A percentile compares a stretch with the other conserved stretches of the same genome.
Conservation (phyloP, 2,329 filamentous ascomycete genomes). For the Seiridium cupressi region DNA sequence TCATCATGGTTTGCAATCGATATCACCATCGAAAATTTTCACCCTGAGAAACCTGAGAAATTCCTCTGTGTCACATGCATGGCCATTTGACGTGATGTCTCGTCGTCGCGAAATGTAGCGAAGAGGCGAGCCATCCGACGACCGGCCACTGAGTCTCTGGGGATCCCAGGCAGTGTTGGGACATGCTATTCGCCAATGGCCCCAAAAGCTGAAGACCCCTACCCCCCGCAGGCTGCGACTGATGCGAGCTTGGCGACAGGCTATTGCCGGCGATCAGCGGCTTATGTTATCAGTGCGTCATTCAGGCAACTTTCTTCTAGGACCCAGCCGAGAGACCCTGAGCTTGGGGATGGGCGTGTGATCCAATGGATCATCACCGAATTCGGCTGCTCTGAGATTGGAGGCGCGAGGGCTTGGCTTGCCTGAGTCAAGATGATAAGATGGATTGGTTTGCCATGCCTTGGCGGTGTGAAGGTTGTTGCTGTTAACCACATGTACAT, state of each 20-base stretch:
- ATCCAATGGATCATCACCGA: not conserved
- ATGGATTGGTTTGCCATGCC: not conserved
- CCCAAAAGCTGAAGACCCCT: not conserved
- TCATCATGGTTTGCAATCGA: no score
- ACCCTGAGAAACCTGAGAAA: not conserved
- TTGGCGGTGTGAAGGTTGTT: not conserved
- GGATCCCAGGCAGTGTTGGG: no score
- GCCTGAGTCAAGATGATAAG: not conserved
- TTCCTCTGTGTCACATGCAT: not conserved
- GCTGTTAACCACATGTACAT: not conserved
- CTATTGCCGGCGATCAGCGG: constrained; percentile 8
- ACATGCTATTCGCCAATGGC: constrained; percentile 1
- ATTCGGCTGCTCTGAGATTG: not conserved
- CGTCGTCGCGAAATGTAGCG: constrained; percentile 1
- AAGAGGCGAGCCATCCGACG: not conserved
- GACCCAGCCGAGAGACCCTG: no score
- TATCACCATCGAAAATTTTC: no score
- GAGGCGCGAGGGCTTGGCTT: not conserved
- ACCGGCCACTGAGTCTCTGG: not conserved
- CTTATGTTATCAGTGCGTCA: constrained; percentile 8
- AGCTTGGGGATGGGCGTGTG: not conserved
- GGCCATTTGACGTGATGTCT: not conserved
- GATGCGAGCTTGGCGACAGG: not conserved
- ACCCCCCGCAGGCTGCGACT: no score
- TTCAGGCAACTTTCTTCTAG: not conserved